These are phyloP conservation scores for Botrytis hyacinthi DNA, from an alignment of 2,329 filamentous ascomycete species.

Conservation along the genomic window DNA sequence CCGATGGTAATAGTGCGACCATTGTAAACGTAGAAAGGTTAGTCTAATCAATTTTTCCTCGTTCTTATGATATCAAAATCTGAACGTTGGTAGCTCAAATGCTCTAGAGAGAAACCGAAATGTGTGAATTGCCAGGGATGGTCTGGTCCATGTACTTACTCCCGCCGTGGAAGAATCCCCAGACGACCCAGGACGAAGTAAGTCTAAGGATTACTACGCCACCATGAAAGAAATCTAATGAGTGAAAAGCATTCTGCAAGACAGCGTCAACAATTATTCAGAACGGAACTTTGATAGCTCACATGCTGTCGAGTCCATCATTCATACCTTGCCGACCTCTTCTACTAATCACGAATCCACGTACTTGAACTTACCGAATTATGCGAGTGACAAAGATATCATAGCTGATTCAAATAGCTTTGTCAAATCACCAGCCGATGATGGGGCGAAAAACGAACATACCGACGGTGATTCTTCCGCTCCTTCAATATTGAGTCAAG, in stretches of 20 bases:
- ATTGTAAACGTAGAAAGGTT: constrained; percentile 10
- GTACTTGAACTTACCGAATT: background rate
- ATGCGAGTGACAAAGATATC: background rate
- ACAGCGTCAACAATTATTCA: background rate
- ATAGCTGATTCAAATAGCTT: background rate
- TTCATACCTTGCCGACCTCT: background rate
- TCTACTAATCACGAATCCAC: background rate
- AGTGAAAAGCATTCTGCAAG: constrained; percentile 4
- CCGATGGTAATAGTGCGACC: background rate
- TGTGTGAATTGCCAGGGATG: constrained; percentile 22
- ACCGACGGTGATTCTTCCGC: background rate
- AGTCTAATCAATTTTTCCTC: background rate
- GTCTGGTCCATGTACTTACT: constrained; percentile 24
- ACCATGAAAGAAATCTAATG: background rate
- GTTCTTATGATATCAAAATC: background rate
- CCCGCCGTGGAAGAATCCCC: constrained; percentile 21
- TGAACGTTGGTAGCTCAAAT: constrained; percentile 5
- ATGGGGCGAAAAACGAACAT: background rate
- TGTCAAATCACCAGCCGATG: background rate
- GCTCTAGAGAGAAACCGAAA: constrained; percentile 24
- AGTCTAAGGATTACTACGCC: background rate
- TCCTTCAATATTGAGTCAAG: constrained; percentile 18
- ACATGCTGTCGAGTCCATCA: background rate
- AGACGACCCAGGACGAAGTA: constrained; percentile 21
- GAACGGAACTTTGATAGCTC: background rate